phyloP scores from a whole-genome alignment of 345 rosid species.

The Linum usitatissimum region DNA sequence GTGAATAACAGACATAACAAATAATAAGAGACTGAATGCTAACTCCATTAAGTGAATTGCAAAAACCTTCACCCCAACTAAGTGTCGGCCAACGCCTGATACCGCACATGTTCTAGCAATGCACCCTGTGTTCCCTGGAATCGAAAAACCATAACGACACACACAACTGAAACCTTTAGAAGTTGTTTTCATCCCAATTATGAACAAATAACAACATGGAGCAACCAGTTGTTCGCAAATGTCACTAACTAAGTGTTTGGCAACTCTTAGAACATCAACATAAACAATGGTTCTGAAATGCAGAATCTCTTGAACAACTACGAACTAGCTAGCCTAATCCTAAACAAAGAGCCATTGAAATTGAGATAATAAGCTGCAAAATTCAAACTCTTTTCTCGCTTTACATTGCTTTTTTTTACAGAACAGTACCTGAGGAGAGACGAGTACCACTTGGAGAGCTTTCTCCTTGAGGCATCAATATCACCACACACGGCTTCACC shows the following conservation, averaged over 20 bases:
- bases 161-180: conserved; percentile 24
- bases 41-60: neutral
- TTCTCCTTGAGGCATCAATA: conserved; percentile 26
- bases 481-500: conserved; percentile 26
- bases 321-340: neutral
- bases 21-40: neutral
- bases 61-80: conserved; percentile 46
- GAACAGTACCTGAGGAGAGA: conserved; percentile 76
- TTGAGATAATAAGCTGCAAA: neutral
- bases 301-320: neutral
- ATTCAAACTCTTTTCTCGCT: too few relatives aligned
- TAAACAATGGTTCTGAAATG: neutral
- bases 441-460: conserved; percentile 82
- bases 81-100: conserved; percentile 74
- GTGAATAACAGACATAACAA: conserved; percentile 15
- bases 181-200: neutral
- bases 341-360: neutral
- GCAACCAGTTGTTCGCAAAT: neutral
- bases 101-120: conserved; percentile 97
- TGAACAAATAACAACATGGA: too few relatives aligned
- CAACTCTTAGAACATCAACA: neutral
- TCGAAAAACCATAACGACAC: conserved; percentile 28
- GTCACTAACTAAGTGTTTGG: neutral
- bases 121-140: conserved; percentile 96
- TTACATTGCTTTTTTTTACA: neutral